These are phyloP conservation scores for Ceratobasidium sp. DNA, from an alignment of 1,284 basidiomycete species.

Conservation along the genomic window DNA sequence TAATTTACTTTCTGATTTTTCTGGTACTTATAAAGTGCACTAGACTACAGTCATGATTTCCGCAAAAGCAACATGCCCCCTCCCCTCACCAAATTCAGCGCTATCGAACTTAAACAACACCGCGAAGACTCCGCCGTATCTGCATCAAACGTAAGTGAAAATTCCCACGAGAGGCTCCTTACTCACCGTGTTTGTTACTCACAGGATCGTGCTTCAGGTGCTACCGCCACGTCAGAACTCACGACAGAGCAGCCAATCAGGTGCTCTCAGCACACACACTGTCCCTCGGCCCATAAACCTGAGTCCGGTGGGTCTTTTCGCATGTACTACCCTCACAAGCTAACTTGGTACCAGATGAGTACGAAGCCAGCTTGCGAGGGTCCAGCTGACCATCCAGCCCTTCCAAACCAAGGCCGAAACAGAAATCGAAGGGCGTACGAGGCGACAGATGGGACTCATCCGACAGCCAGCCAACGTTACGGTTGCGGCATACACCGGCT, in stretches of 20 bases:
- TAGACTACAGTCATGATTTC: not conserved
- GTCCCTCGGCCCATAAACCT: not conserved
- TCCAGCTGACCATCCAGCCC: conserved; percentile 9
- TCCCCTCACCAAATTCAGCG: too few species aligned
- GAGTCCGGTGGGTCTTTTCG: too few species aligned
- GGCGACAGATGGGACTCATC: conserved; percentile 10
- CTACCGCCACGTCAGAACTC: too few species aligned
- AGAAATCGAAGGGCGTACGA: not conserved
- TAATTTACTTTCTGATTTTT: not conserved
- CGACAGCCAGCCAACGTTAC: not conserved
- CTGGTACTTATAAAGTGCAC: not conserved
- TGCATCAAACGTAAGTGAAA: too few species aligned
- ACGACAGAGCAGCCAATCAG: not conserved
- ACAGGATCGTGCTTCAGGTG: too few species aligned
- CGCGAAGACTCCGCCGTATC: too few species aligned
- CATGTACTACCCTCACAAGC: not conserved
- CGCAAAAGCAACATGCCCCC: not conserved
- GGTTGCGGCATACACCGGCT: not conserved
- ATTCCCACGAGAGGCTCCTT: too few species aligned
- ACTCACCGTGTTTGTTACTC: too few species aligned
- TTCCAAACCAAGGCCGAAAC: not conserved
- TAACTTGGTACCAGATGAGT: not conserved
- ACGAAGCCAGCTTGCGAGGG: conserved; percentile 1
- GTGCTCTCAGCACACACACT: not conserved
- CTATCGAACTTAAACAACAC: too few species aligned